Evolutionary conservation across 768 basidiomycete genomes (phyloP), one percentile per base, ranked within the genome.

Genomic region (Tricholoma flavovirens): DNA sequence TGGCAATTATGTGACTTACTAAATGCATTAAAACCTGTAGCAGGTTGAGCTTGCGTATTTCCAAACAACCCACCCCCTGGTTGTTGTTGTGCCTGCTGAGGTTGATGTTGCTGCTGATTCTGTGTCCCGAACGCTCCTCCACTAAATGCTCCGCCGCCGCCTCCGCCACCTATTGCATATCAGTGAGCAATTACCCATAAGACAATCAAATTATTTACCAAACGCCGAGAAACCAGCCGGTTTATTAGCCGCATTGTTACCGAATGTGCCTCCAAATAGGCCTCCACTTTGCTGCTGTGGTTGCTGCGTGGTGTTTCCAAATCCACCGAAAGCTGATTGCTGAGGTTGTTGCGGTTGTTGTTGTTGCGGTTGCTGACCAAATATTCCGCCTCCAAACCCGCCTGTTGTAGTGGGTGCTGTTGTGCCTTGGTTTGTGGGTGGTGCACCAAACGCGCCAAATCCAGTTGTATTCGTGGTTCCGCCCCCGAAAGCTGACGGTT

Each of bases 371-470:
- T 61, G 51, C 46, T 68, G 67, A 17, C 69, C 69, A 58, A 69
- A 69, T 11, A 73, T 58, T 48, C 64, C 61, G 11, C 66, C 65
- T 8, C 75, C 72, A 58, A 83, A 84, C 7, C 77, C 57, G 36
- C 64, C 61, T 15, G 69, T 66, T 24, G 69, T 60, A 2, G 69
- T 61, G 4, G 64, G 64, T 6, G 66, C 54, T 1, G 68, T 56
- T 15, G 70, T 58, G 24, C 64, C 65, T 62, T 66, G 63, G 40
- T 54, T 59, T 12, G 67, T 59, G 51, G 56, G 57, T 51, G 61
- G 24, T 17, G 66, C 61, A 14, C 76, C 76, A 63, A 83, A 82
- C 1, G 74, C 69, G 51, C 79, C 75, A 60, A 80, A 80, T 12
- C 70, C 76, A 15, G 70, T 62, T 19, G 46, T 62, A 14, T 71